Conservation (phyloP, 306 rosid genomes). For the Macrotyloma uniflorum region DNA sequence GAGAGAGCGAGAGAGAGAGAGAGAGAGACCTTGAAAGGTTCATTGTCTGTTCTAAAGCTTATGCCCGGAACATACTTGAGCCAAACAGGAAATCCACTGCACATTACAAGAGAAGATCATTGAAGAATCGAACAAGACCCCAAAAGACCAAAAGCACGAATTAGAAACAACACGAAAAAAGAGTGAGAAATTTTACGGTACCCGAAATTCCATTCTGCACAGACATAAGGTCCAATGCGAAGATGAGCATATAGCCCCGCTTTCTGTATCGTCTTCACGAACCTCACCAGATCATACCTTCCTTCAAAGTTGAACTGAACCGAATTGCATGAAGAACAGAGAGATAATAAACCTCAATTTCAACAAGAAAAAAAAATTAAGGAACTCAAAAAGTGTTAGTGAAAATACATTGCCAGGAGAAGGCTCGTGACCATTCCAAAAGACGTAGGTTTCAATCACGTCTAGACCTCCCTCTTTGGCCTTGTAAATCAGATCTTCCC, state of each 20-base stretch:
- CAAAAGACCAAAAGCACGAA: neutral
- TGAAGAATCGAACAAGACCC: neutral
- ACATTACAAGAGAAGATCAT: constrained; percentile 22
- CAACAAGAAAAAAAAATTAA: neutral
- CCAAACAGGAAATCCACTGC: constrained; percentile 99
- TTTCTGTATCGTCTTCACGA: constrained; percentile 80
- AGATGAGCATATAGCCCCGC: constrained; percentile 94
- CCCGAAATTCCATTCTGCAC: constrained; percentile 99
- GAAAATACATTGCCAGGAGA: constrained; percentile 88
- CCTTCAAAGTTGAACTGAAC: constrained; percentile 95
- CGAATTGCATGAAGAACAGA: constrained; percentile 21
- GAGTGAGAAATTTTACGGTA: constrained; percentile 38
- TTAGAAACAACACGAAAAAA: constrained; percentile 15
- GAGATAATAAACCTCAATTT: constrained; percentile 18
- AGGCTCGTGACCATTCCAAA: constrained; percentile 98
- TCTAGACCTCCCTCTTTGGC: constrained; percentile 96
- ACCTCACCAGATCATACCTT: constrained; percentile 87
- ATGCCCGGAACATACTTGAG: constrained; percentile 96
- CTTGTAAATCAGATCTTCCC: constrained; percentile 97
- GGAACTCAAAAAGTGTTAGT: neutral
- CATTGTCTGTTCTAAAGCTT: constrained; percentile 98
- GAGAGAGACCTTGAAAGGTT: constrained; percentile 84
- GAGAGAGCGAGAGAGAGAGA: too few relatives aligned
- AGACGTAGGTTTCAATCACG: constrained; percentile 92
- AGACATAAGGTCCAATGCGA: constrained; percentile 98